These are phyloP conservation scores for Phytophthora niederhauseri DNA, from an alignment of 352 stramenopile genomes.

Conservation along the genomic window DNA sequence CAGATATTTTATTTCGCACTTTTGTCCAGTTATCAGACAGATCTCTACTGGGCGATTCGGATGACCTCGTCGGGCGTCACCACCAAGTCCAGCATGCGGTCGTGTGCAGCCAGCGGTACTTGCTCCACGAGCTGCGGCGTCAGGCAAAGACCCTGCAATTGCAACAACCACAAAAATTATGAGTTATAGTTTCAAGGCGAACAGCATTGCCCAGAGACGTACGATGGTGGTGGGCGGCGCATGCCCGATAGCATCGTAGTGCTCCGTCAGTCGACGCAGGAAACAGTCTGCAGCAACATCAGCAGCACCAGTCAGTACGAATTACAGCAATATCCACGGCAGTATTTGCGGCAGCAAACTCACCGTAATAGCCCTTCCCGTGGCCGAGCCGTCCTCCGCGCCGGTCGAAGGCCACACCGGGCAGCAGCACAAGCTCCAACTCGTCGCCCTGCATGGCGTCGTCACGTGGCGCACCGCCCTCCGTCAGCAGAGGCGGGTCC, in stretches of 20 bases:
- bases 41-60: conserved; percentile 23
- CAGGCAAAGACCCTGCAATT: conserved; percentile 68
- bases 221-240: conserved; percentile 64
- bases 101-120: conserved; percentile 68
- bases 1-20: conserved; percentile 5
- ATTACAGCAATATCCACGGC: background rate
- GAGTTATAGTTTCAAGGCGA: background rate
- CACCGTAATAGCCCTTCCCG: conserved; percentile 91
- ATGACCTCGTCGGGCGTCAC: conserved; percentile 71
- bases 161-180: conserved; percentile 1
- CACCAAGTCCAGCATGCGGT: conserved; percentile 68
- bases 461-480: conserved; percentile 33
- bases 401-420: conserved; percentile 84
- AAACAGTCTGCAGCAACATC: conserved; percentile 63
- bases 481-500: conserved; percentile 56
- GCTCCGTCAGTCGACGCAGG: conserved; percentile 60
- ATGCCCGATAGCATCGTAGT: conserved; percentile 43
- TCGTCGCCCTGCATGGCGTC: conserved; percentile 56
- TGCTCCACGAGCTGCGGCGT: conserved; percentile 60
- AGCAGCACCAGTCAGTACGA: conserved; percentile 5
- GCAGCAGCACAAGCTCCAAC: conserved; percentile 83
- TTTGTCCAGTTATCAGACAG: background rate
- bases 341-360: background rate
- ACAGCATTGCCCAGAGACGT: conserved; percentile 28
- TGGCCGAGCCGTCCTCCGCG: conserved; percentile 81